These are phyloP conservation scores for Actinomucor elegans DNA, from an alignment of 371 early-diverging fungal species.

Conservation along the genomic window DNA sequence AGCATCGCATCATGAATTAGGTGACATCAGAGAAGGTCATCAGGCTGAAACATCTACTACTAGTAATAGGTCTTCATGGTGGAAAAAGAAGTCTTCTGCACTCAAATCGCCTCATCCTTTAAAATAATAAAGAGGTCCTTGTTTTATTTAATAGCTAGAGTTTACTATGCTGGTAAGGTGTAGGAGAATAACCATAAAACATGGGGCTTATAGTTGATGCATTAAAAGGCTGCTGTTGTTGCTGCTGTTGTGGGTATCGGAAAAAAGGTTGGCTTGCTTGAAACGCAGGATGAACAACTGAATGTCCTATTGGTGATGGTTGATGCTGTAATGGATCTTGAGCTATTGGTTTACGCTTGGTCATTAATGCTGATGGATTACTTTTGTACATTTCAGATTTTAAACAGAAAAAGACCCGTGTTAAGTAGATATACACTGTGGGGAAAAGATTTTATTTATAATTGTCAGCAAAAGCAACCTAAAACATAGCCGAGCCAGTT, in stretches of 20 bases:
- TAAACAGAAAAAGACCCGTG: background rate
- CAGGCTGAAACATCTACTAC: background rate
- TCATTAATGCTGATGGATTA: background rate
- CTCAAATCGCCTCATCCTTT: too few species aligned
- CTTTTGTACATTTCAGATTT: background rate
- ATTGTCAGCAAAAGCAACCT: too few species aligned
- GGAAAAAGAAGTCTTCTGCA: slow-evolving; percentile 17
- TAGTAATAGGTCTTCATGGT: slow-evolving; percentile 1
- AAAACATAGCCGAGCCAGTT: too few species aligned
- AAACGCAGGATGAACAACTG: background rate
- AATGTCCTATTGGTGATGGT: background rate
- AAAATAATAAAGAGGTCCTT: slow-evolving; percentile 2
- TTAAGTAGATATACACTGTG: background rate
- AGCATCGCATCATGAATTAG: slow-evolving; percentile 11
- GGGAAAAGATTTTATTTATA: too few species aligned
- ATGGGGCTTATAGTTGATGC: slow-evolving; percentile 32
- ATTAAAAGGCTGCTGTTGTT: slow-evolving; percentile 20
- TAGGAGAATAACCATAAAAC: slow-evolving; percentile 34
- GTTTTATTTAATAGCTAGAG: slow-evolving; percentile 3
- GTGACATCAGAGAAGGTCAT: background rate
- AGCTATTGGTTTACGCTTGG: background rate
- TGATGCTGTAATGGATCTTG: background rate
- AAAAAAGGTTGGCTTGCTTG: background rate
- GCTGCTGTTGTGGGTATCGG: background rate
- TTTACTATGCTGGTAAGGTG: slow-evolving; percentile 6